A percentile compares a stretch with the other conserved stretches of the same genome.
These are phyloP conservation scores for Penicillium verrucosum DNA, from an alignment of 2,329 filamentous ascomycete species.

Conservation along the genomic window DNA sequence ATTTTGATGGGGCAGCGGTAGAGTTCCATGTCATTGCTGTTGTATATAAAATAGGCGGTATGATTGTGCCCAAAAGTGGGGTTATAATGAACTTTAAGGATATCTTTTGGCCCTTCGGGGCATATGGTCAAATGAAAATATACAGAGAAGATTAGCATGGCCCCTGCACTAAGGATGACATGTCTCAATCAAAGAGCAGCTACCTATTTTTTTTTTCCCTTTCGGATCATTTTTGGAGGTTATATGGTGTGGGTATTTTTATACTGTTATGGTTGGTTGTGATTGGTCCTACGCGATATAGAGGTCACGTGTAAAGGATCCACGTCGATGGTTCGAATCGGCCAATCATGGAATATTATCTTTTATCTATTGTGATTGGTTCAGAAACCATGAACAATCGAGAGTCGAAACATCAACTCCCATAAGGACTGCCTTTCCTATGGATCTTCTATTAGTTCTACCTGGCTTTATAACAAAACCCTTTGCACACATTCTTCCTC, in stretches of 20 bases:
- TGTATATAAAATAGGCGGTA: neutral
- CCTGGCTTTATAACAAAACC: constrained; percentile 71
- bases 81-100: constrained; percentile 21
- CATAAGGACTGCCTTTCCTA: constrained; percentile 19
- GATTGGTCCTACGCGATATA: neutral
- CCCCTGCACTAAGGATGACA: constrained; percentile 92
- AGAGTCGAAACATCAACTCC: constrained; percentile 7
- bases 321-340: neutral
- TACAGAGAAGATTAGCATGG: constrained; percentile 81
- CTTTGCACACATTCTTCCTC: constrained; percentile 72
- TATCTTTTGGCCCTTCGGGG: constrained; percentile 38
- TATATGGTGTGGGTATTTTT: neutral
- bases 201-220: constrained; percentile 63
- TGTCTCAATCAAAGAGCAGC: constrained; percentile 75
- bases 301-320: neutral
- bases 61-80: neutral
- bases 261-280: neutral
- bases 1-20: no score
- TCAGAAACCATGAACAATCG: constrained; percentile 8
- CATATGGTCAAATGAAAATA: constrained; percentile 65
- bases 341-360: neutral
- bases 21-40: no score
- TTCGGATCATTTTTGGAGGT: no score
- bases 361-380: constrained; percentile 13
- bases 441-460: constrained; percentile 77